Evolutionary conservation across 352 stramenopile genomes (phyloP).

Genomic region (Phytophthora constricta): DNA sequence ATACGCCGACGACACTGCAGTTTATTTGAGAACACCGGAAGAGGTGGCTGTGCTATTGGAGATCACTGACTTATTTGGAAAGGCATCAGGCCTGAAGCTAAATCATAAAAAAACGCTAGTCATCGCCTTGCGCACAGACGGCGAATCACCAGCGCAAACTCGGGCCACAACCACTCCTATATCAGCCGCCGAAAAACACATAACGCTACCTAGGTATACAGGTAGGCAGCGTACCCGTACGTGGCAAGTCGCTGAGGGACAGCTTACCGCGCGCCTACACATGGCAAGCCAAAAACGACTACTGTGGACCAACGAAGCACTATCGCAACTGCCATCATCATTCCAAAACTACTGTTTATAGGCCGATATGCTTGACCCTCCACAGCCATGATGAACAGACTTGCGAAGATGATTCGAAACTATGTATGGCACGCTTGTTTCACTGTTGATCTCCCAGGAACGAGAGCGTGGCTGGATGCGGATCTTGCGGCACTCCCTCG

Average conservation of each 20-base stretch:
- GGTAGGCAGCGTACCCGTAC: background rate
- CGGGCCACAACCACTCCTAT: background rate
- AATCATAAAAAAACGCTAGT: background rate
- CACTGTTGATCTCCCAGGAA: background rate
- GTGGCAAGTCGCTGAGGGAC: background rate
- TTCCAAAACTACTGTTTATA: background rate
- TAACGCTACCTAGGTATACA: background rate
- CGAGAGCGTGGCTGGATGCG: background rate
- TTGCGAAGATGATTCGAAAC: background rate
- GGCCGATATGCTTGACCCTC: background rate
- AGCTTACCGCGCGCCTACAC: background rate
- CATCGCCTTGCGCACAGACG: background rate
- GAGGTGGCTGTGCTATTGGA: background rate
- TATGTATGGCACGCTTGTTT: background rate
- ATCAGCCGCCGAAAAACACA: background rate
- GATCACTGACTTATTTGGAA: background rate
- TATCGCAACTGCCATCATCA: background rate
- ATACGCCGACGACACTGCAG: background rate
- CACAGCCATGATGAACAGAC: background rate
- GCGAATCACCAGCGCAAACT: background rate
- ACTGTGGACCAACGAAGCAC: background rate
- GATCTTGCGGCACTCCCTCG: background rate
- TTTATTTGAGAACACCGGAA: background rate
- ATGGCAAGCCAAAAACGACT: background rate
- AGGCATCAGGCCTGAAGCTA: background rate